Conservation (phyloP, 352 stramenopile species). For the Phytophthora sp. region DNA sequence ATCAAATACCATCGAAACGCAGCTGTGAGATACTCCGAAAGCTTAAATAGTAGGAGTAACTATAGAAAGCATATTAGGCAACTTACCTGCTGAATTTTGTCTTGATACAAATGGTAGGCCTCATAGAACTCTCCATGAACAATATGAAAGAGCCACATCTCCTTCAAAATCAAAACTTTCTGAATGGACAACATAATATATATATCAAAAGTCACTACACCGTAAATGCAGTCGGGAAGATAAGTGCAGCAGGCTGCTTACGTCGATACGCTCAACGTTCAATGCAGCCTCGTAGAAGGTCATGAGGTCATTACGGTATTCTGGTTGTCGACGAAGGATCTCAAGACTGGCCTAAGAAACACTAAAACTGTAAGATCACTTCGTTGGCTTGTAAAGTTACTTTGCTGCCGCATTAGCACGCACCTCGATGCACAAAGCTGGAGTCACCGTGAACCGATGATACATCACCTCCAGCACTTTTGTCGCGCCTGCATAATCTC, state of each 20-base stretch:
- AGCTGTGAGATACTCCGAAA: slow-evolving; percentile 3
- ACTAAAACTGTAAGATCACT: slow-evolving; percentile 1
- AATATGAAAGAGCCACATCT: slow-evolving; percentile 77
- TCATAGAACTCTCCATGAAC: slow-evolving; percentile 81
- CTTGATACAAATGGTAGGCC: slow-evolving; percentile 78
- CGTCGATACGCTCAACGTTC: slow-evolving; percentile 51
- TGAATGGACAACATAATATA: slow-evolving; percentile 28
- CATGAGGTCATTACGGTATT: slow-evolving; percentile 58
- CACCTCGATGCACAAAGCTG: slow-evolving; percentile 73
- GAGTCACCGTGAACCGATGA: slow-evolving; percentile 63
- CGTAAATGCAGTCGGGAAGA: neutral
- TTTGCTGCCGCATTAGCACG: slow-evolving; percentile 1
- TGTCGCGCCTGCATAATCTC: slow-evolving; percentile 73
- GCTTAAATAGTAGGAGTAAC: neutral
- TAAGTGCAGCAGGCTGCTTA: slow-evolving; percentile 29
- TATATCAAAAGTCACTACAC: slow-evolving; percentile 1
- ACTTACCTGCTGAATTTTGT: slow-evolving; percentile 70
- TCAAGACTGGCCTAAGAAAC: slow-evolving; percentile 70
- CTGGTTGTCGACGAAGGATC: slow-evolving; percentile 65
- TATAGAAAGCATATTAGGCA: neutral
- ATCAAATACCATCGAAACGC: neutral
- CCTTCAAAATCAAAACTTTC: slow-evolving; percentile 73
- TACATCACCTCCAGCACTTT: slow-evolving; percentile 75
- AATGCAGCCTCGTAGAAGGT: slow-evolving; percentile 64
- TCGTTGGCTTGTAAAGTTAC: neutral